Conservation (phyloP, 495 filamentous ascomycete genomes). For the Neurospora sp. region DNA sequence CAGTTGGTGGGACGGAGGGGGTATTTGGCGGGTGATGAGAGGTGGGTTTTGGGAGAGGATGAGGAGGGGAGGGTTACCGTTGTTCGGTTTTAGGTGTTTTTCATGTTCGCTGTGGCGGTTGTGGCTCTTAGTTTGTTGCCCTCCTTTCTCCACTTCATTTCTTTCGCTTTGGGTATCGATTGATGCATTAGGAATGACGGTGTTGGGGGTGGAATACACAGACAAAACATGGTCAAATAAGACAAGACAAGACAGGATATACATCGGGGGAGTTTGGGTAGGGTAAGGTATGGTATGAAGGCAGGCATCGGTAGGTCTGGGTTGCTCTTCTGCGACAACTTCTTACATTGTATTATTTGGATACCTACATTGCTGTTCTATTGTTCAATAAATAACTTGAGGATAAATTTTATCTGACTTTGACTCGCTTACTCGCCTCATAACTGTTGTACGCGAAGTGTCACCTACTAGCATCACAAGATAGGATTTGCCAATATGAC, state of each 20-base stretch:
- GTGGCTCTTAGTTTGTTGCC: neutral
- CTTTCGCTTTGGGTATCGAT: neutral
- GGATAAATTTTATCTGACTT: no score
- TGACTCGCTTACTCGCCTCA: neutral
- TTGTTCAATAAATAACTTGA: neutral
- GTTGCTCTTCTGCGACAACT: neutral
- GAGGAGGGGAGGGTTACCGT: constrained; percentile 41
- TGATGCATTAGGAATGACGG: neutral
- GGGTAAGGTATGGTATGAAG: neutral
- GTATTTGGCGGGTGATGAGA: constrained; percentile 51
- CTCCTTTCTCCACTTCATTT: neutral
- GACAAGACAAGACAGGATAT: neutral
- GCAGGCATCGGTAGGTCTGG: neutral
- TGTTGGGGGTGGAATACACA: neutral
- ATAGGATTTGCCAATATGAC: neutral
- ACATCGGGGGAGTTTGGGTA: neutral
- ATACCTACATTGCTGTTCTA: neutral
- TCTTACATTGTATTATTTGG: neutral
- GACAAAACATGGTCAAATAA: neutral
- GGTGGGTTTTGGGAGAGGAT: constrained; percentile 55
- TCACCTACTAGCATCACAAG: neutral
- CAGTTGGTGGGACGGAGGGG: constrained; percentile 45
- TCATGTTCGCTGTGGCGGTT: neutral
- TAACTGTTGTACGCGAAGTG: neutral
- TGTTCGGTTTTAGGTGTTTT: constrained; percentile 35